Conservation (phyloP, 805 yeast species). For the Yamadazyma sp. region DNA sequence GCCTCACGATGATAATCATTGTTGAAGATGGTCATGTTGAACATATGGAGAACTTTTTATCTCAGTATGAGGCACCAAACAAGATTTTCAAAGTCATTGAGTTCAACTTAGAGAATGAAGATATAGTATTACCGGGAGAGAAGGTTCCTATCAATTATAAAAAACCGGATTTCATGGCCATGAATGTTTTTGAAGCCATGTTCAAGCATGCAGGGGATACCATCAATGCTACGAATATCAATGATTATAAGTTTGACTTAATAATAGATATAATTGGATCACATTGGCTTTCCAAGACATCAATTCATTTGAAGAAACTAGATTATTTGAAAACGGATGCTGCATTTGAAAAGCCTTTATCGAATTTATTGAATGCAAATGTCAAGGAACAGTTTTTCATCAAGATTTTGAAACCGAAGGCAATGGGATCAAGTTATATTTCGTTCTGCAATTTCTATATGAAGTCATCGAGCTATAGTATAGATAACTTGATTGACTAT, state of each 20-base stretch:
- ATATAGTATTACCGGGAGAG: conserved; percentile 34
- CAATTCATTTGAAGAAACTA: conserved; percentile 25
- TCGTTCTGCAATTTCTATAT: conserved; percentile 32
- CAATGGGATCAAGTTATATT: conserved; percentile 27
- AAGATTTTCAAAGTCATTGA: conserved; percentile 26
- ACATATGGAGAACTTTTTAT: conserved; percentile 17
- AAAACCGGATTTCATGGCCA: conserved; percentile 36
- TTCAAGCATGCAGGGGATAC: conserved; percentile 20
- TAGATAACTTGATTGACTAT: conserved; percentile 25
- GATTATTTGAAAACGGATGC: conserved; percentile 31
- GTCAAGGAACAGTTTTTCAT: conserved; percentile 30
- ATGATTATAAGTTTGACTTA: conserved; percentile 30
- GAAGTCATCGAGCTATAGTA: conserved; percentile 30
- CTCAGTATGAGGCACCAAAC: conserved; percentile 14
- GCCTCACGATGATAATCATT: conserved; percentile 29
- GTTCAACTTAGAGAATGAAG: conserved; percentile 33
- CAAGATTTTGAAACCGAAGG: conserved; percentile 37
- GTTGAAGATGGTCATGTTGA: conserved; percentile 21
- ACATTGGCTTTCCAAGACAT: conserved; percentile 30
- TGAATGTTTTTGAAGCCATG: conserved; percentile 33
- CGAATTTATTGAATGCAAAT: conserved; percentile 24
- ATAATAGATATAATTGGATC: conserved; percentile 41
- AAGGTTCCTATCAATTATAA: conserved; percentile 31
- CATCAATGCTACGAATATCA: conserved; percentile 19
- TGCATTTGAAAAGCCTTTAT: conserved; percentile 15